Evolutionary conservation across 75 land plant species (phyloP).

Genomic region (Isoetes taiwanensis): DNA sequence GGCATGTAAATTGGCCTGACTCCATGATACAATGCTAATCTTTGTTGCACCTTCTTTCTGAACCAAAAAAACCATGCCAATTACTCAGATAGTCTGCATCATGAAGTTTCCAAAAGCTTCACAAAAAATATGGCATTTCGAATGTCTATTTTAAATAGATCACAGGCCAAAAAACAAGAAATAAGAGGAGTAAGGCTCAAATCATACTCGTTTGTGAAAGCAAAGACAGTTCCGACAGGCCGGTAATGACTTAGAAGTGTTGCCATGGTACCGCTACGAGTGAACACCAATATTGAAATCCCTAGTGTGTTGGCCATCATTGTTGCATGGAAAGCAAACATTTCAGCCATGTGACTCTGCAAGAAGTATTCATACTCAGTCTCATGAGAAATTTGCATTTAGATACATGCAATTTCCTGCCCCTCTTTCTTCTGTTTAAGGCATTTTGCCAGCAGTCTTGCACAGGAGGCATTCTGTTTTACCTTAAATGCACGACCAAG

Average conservation of each 20-base stretch:
- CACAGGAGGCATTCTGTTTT: no score
- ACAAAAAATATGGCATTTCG: no score
- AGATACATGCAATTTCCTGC: neutral
- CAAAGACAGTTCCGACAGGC: conserved; percentile 79
- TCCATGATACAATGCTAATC: conserved; percentile 80
- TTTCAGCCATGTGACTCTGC: conserved; percentile 73
- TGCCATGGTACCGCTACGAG: conserved; percentile 96
- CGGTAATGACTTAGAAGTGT: conserved; percentile 80
- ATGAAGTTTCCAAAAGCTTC: no score
- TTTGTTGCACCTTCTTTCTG: conserved; percentile 75
- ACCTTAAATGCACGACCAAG: conserved; percentile 45
- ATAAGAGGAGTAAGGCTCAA: no score
- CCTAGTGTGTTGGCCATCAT: conserved; percentile 90
- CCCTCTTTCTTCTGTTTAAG: neutral
- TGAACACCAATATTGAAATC: conserved; percentile 85
- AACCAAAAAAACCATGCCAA: neutral
- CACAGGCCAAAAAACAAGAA: no score
- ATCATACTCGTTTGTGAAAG: conserved; percentile 92
- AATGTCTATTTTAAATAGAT: no score
- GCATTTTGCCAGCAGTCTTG: neutral
- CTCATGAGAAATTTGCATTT: no score
- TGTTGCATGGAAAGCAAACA: conserved; percentile 96
- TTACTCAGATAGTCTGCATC: no score
- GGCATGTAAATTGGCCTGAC: conserved; percentile 65
- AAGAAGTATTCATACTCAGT: no score